Conservation (phyloP, 495 filamentous ascomycete genomes). For the Penicilliopsis zonata region DNA sequence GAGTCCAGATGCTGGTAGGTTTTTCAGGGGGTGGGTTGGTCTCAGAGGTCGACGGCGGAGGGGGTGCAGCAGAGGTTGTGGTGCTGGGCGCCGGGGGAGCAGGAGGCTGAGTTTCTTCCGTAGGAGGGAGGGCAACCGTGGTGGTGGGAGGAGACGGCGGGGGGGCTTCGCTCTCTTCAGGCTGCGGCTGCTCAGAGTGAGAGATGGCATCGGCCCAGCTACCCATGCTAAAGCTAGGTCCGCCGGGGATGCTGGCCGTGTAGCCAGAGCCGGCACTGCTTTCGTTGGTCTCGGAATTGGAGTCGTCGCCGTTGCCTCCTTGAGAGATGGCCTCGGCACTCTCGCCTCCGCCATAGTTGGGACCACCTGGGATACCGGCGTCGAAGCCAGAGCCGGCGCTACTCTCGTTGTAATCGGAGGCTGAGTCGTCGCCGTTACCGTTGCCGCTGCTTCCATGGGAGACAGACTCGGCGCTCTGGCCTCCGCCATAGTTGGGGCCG, state of each 20-base stretch:
- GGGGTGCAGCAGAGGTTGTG: slow-evolving; percentile 9
- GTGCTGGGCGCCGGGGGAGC: slow-evolving; percentile 6
- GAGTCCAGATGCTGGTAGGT: too few relatives aligned
- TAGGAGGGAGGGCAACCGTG: slow-evolving; percentile 3
- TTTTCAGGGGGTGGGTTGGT: background rate
- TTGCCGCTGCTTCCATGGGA: slow-evolving; percentile 8
- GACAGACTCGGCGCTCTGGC: background rate
- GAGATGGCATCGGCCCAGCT: slow-evolving; percentile 9
- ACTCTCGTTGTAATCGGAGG: slow-evolving; percentile 7
- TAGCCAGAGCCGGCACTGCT: slow-evolving; percentile 8
- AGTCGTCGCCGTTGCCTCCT: too few relatives aligned
- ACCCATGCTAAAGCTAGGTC: slow-evolving; percentile 13
- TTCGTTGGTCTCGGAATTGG: slow-evolving; percentile 6
- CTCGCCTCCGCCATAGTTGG: slow-evolving; percentile 10
- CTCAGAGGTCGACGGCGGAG: too few relatives aligned
- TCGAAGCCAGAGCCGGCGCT: slow-evolving; percentile 10
- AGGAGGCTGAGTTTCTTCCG: background rate
- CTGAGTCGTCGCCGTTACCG: too few relatives aligned
- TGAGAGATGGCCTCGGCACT: slow-evolving; percentile 11
- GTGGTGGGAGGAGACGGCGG: slow-evolving; percentile 4
- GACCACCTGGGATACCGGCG: slow-evolving; percentile 22
- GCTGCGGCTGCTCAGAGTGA: slow-evolving; percentile 9
- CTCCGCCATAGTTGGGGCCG: background rate
- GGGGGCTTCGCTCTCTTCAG: slow-evolving; percentile 9
- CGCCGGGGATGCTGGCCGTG: slow-evolving; percentile 19